phyloP scores from a whole-genome alignment of 768 basidiomycete genomes.

The Lyophyllum semitale region DNA sequence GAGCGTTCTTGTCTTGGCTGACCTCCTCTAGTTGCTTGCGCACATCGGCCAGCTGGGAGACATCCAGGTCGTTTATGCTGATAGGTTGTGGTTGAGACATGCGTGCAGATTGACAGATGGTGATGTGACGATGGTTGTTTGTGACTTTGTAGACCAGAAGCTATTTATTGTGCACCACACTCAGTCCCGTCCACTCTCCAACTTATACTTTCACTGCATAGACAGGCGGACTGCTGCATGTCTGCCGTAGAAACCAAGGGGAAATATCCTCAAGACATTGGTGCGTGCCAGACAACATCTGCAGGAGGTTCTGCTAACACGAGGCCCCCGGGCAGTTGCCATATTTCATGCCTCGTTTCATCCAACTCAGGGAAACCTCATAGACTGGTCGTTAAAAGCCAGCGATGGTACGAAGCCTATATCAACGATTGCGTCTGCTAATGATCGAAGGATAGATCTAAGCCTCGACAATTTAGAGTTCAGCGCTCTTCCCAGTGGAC shows the following conservation, averaged over 20 bases:
- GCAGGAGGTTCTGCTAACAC: not conserved
- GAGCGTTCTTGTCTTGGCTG: slow-evolving; percentile 6
- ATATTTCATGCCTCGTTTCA: slow-evolving; percentile 87
- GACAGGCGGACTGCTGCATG: slow-evolving; percentile 19
- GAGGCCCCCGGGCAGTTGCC: slow-evolving; percentile 55
- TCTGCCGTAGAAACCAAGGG: slow-evolving; percentile 17
- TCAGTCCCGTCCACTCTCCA: not conserved
- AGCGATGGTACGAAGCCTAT: slow-evolving; percentile 53
- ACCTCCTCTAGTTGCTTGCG: slow-evolving; percentile 93
- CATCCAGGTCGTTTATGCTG: slow-evolving; percentile 79
- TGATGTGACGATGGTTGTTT: slow-evolving; percentile 4
- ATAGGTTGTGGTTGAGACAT: slow-evolving; percentile 66
- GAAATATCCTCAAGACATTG: slow-evolving; percentile 55
- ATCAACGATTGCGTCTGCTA: not conserved
- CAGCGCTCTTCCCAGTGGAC: slow-evolving; percentile 77
- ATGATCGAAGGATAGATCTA: slow-evolving; percentile 49
- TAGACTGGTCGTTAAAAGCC: slow-evolving; percentile 79
- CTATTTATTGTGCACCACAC: not conserved
- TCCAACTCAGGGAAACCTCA: slow-evolving; percentile 75
- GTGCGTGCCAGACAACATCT: slow-evolving; percentile 28
- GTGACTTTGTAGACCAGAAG: too few relatives aligned
- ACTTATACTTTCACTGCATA: not conserved
- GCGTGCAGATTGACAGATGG: slow-evolving; percentile 22
- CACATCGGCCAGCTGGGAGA: slow-evolving; percentile 86
- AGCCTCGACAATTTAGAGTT: slow-evolving; percentile 76